Conservation (phyloP, 108 stramenopile genomes). For the Nitzschia inconspicua region DNA sequence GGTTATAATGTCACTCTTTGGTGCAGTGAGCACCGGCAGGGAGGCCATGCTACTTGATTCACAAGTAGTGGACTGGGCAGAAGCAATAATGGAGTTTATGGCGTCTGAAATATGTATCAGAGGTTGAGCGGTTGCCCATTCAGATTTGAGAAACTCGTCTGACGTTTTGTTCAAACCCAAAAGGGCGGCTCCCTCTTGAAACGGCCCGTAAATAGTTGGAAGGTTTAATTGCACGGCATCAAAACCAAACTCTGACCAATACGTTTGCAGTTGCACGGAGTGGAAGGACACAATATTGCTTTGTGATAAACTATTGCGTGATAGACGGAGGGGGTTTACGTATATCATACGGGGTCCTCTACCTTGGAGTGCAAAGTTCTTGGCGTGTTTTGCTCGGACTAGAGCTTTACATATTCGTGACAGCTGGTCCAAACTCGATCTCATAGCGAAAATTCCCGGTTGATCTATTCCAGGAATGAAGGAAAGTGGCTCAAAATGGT, state of each 20-base stretch:
- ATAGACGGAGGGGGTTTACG: slow-evolving; percentile 9
- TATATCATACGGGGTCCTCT: not conserved
- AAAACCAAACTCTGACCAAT: slow-evolving; percentile 3
- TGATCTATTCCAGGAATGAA: not conserved
- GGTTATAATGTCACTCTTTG: slow-evolving; percentile 1
- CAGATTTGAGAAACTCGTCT: not conserved
- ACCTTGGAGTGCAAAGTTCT: not conserved
- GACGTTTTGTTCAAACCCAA: too few species aligned
- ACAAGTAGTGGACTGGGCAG: too few species aligned
- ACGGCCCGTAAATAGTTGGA: slow-evolving; percentile 25
- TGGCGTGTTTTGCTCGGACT: too few species aligned
- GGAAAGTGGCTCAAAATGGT: too few species aligned
- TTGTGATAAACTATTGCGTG: too few species aligned
- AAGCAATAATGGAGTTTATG: slow-evolving; percentile 2
- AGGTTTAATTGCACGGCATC: slow-evolving; percentile 9
- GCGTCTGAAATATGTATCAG: not conserved
- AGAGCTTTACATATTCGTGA: slow-evolving; percentile 36
- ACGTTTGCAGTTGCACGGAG: slow-evolving; percentile 9
- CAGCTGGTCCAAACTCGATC: slow-evolving; percentile 35
- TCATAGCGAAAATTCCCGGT: slow-evolving; percentile 20
- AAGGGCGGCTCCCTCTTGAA: not conserved
- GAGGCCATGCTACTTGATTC: not conserved
- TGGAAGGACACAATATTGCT: not conserved
- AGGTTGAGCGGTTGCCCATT: not conserved
- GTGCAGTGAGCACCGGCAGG: not conserved